These are phyloP conservation scores for Lobosporangium transversale DNA, from an alignment of 192 early-diverging fungal species.

Conservation along the genomic window DNA sequence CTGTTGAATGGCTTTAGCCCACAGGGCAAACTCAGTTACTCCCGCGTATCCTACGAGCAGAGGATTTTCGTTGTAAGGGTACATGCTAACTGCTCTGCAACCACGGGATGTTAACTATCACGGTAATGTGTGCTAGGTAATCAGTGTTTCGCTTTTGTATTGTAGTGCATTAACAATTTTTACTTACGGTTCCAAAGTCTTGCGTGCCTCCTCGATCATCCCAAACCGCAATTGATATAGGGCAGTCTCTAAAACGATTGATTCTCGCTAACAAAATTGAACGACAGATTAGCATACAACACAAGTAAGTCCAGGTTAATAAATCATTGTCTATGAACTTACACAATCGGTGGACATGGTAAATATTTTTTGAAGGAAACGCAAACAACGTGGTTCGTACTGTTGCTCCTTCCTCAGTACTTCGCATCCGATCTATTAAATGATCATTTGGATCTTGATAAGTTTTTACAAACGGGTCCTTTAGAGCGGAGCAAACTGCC, in stretches of 20 bases:
- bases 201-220: conserved; percentile 18
- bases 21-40: conserved; percentile 37
- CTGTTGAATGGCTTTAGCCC: conserved; percentile 4
- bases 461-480: too few species aligned
- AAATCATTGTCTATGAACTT: not conserved
- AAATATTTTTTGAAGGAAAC: conserved; percentile 25
- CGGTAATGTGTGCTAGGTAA: too few species aligned
- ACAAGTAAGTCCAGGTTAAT: not conserved
- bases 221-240: conserved; percentile 36
- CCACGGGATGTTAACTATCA: not conserved
- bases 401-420: conserved; percentile 25
- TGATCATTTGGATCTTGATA: not conserved
- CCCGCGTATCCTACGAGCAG: conserved; percentile 28
- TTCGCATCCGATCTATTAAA: conserved; percentile 32
- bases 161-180: too few species aligned
- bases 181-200: conserved; percentile 36
- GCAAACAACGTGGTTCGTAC: conserved; percentile 32
- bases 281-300: too few species aligned
- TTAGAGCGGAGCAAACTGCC: too few species aligned
- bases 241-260: conserved; percentile 20
- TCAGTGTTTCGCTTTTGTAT: too few species aligned
- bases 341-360: conserved; percentile 20
- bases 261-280: conserved; percentile 5
- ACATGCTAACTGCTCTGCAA: conserved; percentile 2
- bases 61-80: conserved; percentile 29